Evolutionary conservation across 306 rosid species (phyloP).

Genomic region (Fragaria nilgerrensis): DNA sequence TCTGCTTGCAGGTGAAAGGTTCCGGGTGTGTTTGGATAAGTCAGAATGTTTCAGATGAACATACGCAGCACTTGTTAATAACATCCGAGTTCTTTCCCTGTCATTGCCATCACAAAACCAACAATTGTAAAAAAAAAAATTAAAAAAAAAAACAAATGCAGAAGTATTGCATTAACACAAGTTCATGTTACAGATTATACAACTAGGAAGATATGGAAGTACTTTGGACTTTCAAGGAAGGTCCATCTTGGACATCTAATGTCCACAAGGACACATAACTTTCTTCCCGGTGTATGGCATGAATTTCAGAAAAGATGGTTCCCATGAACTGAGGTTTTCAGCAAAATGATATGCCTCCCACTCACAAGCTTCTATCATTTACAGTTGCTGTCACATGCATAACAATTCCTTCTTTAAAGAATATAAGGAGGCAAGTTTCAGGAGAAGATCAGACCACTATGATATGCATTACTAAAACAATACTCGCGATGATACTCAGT

Average conservation of each 20-base stretch:
- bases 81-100: slow-evolving; percentile 65
- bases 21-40: slow-evolving; percentile 74
- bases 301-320: slow-evolving; percentile 7
- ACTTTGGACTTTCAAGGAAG: slow-evolving; percentile 8
- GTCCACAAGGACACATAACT: slow-evolving; percentile 2
- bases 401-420: background rate
- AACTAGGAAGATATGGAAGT: slow-evolving; percentile 5
- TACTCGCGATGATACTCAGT: background rate
- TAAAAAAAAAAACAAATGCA: no score
- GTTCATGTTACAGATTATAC: background rate
- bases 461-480: background rate
- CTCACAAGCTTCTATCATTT: slow-evolving; percentile 9
- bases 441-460: background rate
- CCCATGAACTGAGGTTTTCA: slow-evolving; percentile 1
- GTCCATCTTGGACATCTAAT: slow-evolving; percentile 10
- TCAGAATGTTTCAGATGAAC: slow-evolving; percentile 72
- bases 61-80: slow-evolving; percentile 72
- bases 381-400: slow-evolving; percentile 3
- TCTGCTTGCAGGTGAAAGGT: slow-evolving; percentile 86
- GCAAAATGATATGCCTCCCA: slow-evolving; percentile 1
- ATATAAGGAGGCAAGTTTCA: background rate
- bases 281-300: slow-evolving; percentile 6
- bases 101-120: slow-evolving; percentile 23
- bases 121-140: background rate
- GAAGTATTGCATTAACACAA: slow-evolving; percentile 6